Conservation (phyloP, 2,329 filamentous ascomycete genomes). For the Sarocladiaceae sp. region DNA sequence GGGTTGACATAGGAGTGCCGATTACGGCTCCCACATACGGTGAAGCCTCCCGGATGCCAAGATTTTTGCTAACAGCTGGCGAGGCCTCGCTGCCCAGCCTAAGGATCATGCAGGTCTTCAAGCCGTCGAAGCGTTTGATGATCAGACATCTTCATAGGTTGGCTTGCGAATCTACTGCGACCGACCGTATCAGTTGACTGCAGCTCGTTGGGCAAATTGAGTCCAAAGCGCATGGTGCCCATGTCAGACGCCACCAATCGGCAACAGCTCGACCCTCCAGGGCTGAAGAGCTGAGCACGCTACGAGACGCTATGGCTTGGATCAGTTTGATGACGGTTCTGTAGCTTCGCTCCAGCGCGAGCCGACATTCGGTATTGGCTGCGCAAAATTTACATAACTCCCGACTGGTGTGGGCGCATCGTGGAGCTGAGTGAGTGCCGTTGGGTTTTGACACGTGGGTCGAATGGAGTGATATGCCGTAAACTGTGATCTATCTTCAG, state of each 20-base stretch:
- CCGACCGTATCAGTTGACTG: not conserved
- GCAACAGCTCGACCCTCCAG: not conserved
- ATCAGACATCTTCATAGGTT: no score
- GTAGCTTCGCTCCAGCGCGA: not conserved
- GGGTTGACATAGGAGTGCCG: no score
- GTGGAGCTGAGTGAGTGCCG: not conserved
- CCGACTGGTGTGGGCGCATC: not conserved
- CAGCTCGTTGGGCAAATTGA: not conserved
- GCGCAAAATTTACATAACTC: not conserved
- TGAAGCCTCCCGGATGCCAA: no score
- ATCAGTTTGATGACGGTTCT: conserved; percentile 3
- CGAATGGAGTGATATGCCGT: not conserved
- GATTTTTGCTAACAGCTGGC: no score
- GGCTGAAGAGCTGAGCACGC: conserved; percentile 9
- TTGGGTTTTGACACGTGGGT: conserved; percentile 6
- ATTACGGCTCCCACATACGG: no score
- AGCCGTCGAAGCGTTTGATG: no score
- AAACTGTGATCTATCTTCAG: not conserved
- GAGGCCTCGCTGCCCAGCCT: no score
- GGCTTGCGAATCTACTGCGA: no score
- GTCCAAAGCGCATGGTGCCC: not conserved
- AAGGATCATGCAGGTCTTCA: no score
- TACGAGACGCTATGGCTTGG: conserved; percentile 1
- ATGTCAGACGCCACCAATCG: not conserved
- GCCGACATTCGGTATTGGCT: not conserved